Conservation (phyloP, 768 basidiomycete species). For the Leccinum obscurum region DNA sequence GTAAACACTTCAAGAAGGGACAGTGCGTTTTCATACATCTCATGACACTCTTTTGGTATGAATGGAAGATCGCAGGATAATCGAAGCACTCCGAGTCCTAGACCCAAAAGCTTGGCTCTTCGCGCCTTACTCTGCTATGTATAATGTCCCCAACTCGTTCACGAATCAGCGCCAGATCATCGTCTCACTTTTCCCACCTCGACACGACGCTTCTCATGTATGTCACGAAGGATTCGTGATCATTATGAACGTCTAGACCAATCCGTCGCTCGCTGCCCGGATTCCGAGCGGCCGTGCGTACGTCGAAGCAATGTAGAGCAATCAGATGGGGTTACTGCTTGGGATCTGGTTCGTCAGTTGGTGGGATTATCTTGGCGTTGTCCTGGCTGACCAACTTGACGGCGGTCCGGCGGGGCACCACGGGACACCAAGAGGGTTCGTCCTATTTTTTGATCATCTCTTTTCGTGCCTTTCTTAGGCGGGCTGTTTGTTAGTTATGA, state of each 20-base stretch:
- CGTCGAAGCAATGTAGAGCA: constrained; percentile 55
- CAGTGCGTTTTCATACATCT: constrained; percentile 50
- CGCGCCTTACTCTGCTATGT: constrained; percentile 60
- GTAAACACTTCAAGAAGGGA: constrained; percentile 77
- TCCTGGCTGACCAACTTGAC: constrained; percentile 68
- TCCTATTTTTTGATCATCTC: background rate
- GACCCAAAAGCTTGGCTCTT: constrained; percentile 81
- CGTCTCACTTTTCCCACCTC: constrained; percentile 55
- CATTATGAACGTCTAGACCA: constrained; percentile 69
- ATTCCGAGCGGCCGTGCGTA: constrained; percentile 62
- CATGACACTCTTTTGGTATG: background rate
- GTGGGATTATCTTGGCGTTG: constrained; percentile 60
- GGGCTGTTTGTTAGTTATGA: background rate
- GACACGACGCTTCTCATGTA: constrained; percentile 71
- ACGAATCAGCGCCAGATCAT: constrained; percentile 69
- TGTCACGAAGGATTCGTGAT: constrained; percentile 60
- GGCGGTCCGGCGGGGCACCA: constrained; percentile 34
- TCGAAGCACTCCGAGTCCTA: constrained; percentile 54
- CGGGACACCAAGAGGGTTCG: constrained; percentile 62
- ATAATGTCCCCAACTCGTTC: constrained; percentile 65
- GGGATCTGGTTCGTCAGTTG: constrained; percentile 32
- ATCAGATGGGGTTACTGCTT: constrained; percentile 67
- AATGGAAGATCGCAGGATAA: constrained; percentile 45
- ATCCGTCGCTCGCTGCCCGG: constrained; percentile 56
- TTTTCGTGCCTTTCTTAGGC: background rate